Evolutionary conservation across 441 rosid genomes (phyloP).

Genomic region (Adansonia madagascariensis): DNA sequence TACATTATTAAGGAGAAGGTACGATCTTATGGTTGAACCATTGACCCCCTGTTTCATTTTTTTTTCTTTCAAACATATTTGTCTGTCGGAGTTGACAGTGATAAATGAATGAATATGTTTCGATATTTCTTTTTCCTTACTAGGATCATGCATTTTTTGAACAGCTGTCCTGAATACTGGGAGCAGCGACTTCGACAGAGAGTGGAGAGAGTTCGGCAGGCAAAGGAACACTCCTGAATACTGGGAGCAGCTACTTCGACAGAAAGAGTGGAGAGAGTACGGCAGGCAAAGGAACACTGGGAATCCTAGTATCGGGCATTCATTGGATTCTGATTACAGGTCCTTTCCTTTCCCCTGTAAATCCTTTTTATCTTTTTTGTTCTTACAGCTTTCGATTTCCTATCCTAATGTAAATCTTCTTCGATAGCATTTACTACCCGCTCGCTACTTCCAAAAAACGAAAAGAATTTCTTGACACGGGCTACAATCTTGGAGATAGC

Average conservation of each 20-base stretch:
- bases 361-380: neutral
- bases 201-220: conserved; percentile 66
- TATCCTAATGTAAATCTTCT: neutral
- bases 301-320: conserved; percentile 71
- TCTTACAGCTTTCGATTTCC: neutral
- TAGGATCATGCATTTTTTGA: neutral
- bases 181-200: conserved; percentile 66
- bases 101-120: neutral
- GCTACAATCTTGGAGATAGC: neutral
- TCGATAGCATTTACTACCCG: no score
- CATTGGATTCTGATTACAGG: conserved; percentile 49
- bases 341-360: neutral
- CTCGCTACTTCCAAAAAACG: neutral
- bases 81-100: neutral
- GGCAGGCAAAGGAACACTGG: conserved; percentile 83
- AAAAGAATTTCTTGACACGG: neutral
- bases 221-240: conserved; percentile 74
- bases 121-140: conserved; percentile 3
- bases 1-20: conserved; percentile 70
- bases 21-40: conserved; percentile 1
- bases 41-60: neutral
- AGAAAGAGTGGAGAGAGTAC: conserved; percentile 68
- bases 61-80: neutral
- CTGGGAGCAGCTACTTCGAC: conserved; percentile 71
- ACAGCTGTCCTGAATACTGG: conserved; percentile 83